phyloP scores from a whole-genome alignment of 108 stramenopile genomes.

The Pseudonitzschia multistriata region DNA sequence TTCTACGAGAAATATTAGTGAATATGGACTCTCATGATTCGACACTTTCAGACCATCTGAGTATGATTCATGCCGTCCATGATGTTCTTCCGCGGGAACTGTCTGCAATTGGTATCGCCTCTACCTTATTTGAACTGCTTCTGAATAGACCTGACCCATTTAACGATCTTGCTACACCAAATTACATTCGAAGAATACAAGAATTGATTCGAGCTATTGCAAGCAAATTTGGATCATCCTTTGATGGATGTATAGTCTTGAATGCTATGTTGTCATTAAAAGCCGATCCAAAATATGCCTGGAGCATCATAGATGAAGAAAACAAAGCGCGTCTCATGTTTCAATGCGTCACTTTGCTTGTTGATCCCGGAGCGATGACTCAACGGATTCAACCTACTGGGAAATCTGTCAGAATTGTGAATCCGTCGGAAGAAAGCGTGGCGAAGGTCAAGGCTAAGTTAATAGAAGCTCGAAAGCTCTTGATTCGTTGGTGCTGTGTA shows the following conservation, averaged over 20 bases:
- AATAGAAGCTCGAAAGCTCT: conserved; percentile 20
- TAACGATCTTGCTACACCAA: not conserved
- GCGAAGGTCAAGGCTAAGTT: conserved; percentile 4
- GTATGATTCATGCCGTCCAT: conserved; percentile 59
- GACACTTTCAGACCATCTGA: conserved; percentile 36
- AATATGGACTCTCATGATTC: conserved; percentile 17
- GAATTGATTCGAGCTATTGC: conserved; percentile 40
- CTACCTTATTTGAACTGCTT: conserved; percentile 31
- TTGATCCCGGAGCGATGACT: conserved; percentile 16
- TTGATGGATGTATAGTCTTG: conserved; percentile 48
- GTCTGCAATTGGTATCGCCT: conserved; percentile 43
- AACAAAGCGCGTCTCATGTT: conserved; percentile 57
- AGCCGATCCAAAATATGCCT: conserved; percentile 23
- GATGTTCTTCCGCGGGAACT: conserved; percentile 30
- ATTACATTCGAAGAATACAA: conserved; percentile 31
- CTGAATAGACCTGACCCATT: conserved; percentile 3
- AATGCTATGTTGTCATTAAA: conserved; percentile 37
- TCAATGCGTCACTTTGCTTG: conserved; percentile 49
- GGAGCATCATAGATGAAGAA: conserved; percentile 40
- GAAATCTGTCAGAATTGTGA: conserved; percentile 10
- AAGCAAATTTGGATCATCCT: conserved; percentile 40
- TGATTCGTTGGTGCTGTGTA: conserved; percentile 58
- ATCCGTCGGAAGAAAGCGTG: conserved; percentile 5
- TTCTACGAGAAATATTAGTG: conserved; percentile 39
- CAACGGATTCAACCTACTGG: conserved; percentile 4